Evolutionary conservation across 768 basidiomycete species (phyloP), one percentile per base, ranked within the genome.

Genomic region (Tubosaeta brunneosetosa): DNA sequence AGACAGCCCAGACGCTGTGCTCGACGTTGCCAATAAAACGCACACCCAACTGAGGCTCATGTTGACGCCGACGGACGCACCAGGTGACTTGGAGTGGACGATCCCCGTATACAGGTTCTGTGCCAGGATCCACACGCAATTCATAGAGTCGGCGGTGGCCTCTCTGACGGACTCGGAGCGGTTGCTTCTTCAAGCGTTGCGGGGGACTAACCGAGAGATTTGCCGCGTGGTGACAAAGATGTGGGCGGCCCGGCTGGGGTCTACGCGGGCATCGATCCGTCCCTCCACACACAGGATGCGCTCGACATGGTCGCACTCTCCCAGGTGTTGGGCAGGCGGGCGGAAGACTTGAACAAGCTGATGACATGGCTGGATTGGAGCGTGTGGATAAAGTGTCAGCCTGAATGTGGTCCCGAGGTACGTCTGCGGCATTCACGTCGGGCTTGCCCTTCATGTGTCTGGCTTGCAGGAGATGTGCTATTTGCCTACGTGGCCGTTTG

Each of bases 31-130:
- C 27, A 29, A 29, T 8, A 29, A 29, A 29, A 29, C 27, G 4
- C 27, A 29, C 27, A 29, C 27, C 8, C 27, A 29, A 29, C 27
- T 29, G 27, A 29, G 27, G 8, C 4, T 29, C 27, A 34, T 34
- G 48, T 17, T 66, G 65, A 34, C 33, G 3, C 76, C 74, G 37
- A 78, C 69, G 4, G 27, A 29, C 27, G 4, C 27, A 29, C n/a
- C 37, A 13, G 14, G n/a, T 10, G 12, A 42, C 11, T 12, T 42
- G 22, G 40, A 26, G 8, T 42, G 40, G 40, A 25, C 22, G 11
- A 22, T 42, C 6, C 40, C 40, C 19, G 22, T 42, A 12, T 42
- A 42, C 22, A 6, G 25, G 22, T 25, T 42, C 22, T 42, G 40
- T 25, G 40, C 40, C 22, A 42, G 22, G 11, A 25, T 17, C 6